A percentile compares a stretch with the other conserved stretches of the same genome.
phyloP scores from a whole-genome alignment of 768 basidiomycete genomes.

The Boletellus emodensis region DNA sequence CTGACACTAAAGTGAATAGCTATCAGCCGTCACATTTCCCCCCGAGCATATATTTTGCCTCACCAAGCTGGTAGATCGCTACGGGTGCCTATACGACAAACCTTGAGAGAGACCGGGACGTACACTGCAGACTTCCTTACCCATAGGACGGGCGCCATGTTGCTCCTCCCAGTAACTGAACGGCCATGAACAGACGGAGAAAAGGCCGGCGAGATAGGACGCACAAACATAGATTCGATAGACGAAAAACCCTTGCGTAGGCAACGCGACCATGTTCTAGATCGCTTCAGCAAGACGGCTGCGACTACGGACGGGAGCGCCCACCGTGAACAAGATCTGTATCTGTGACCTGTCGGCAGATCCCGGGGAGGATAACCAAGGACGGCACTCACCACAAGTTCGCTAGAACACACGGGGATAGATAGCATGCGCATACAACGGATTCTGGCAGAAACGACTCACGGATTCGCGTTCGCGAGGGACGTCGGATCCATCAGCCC shows the following conservation, averaged over 20 bases:
- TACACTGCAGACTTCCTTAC: background rate
- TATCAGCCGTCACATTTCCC: background rate
- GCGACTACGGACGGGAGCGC: no score
- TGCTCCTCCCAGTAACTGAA: constrained; percentile 7
- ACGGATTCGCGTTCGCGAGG: background rate
- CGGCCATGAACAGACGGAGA: background rate
- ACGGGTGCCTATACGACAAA: background rate
- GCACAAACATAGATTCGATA: constrained; percentile 2
- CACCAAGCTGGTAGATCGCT: constrained; percentile 9
- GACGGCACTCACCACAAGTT: background rate
- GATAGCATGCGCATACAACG: background rate
- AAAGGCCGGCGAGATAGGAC: background rate
- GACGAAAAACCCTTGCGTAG: background rate
- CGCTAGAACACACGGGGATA: background rate
- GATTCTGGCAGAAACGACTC: background rate
- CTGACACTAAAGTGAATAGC: background rate
- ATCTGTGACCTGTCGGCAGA: background rate
- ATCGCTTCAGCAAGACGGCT: background rate
- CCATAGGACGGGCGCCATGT: constrained; percentile 6
- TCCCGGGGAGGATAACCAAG: background rate
- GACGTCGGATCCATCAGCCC: background rate
- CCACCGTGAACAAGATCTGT: background rate
- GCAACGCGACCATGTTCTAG: background rate
- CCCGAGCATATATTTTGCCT: background rate
- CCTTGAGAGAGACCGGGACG: background rate